These are phyloP conservation scores for Boehmeria nivea DNA, from an alignment of 306 rosid genomes.

Conservation along the genomic window DNA sequence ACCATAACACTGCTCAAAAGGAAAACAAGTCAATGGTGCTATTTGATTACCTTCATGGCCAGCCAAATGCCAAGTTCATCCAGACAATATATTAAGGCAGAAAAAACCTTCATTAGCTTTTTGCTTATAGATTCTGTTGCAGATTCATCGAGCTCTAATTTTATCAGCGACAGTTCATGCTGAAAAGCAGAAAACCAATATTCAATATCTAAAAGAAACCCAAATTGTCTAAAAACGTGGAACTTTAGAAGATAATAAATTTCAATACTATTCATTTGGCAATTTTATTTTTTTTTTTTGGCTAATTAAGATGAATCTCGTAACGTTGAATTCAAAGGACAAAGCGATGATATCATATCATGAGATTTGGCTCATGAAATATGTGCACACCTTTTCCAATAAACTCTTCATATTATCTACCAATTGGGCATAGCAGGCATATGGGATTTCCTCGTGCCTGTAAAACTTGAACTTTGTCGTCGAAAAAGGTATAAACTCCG, in stretches of 20 bases:
- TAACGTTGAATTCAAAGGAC: not conserved
- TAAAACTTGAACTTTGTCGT: conserved; percentile 64
- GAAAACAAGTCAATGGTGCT: conserved; percentile 9
- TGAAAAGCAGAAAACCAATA: conserved; percentile 32
- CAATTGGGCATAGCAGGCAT: conserved; percentile 23
- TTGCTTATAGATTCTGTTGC: conserved; percentile 30
- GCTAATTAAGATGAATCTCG: not conserved
- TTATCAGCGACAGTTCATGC: conserved; percentile 36
- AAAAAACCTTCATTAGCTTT: conserved; percentile 39
- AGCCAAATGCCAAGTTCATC: conserved; percentile 73
- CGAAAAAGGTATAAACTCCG: conserved; percentile 54
- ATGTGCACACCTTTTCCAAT: conserved; percentile 45
- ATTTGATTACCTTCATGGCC: conserved; percentile 58
- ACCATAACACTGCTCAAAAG: conserved; percentile 16
- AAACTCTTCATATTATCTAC: conserved; percentile 23
- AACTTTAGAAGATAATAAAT: too few species aligned
- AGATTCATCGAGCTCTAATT: conserved; percentile 35
- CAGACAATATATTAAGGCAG: conserved; percentile 46
- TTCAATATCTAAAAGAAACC: conserved; percentile 20
- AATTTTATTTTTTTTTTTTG: too few species aligned
- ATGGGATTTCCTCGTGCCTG: conserved; percentile 26
- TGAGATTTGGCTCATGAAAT: not conserved
- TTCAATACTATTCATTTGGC: too few species aligned
- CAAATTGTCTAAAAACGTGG: too few species aligned
- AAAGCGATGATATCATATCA: not conserved